Evolutionary conservation across 805 yeast species (phyloP), one percentile per base, ranked within the genome.

Genomic region (Lipomyces sp.): DNA sequence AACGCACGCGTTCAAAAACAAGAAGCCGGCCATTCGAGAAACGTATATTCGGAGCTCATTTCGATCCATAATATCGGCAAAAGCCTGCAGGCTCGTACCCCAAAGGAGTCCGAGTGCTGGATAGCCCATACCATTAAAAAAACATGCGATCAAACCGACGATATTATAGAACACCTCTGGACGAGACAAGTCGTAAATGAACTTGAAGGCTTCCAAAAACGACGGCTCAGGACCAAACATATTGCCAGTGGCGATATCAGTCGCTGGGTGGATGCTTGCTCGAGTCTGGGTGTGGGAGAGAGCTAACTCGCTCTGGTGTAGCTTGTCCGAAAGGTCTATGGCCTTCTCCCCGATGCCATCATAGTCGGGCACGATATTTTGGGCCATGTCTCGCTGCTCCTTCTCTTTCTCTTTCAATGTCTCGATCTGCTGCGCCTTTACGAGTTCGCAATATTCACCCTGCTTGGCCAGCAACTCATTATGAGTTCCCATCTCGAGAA

Each of bases 401-500:
- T 69, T 64, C 32, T 63, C 42, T 59, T 69, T 64, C 13, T 63
- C 61, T 56, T 61, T 65, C 45, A 58, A 42, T 10, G 63, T 45
- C 50, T 74, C 69, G 18, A 75, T 60, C 50, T 69, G 71, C 73
- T 75, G 68, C 64, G 78, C 72, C 73, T 74, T 65, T 34, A 75
- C 78, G 5, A 76, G 74, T 11, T 65, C 65, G 63, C 67, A 64
- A 66, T 75, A 67, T 66, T 68, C 64, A 53, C 77, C 78, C 13
- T 64, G 45, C 10, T 8, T 53, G 1, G 62, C 71, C 33, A 75
- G 29, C 35, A 80, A 67, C 53, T 75, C 76, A 7, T 70, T 71
- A 62, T 78, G 80, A 8, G 66, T 70, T 13, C 82, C 82, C 61
- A 72, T 75, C 69, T 80, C 81, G 32, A 75, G 83, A 65, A 83